Base-by-base conservation (phyloP, 73 alveolate species). In the Symbiodinium pilosum region DNA sequence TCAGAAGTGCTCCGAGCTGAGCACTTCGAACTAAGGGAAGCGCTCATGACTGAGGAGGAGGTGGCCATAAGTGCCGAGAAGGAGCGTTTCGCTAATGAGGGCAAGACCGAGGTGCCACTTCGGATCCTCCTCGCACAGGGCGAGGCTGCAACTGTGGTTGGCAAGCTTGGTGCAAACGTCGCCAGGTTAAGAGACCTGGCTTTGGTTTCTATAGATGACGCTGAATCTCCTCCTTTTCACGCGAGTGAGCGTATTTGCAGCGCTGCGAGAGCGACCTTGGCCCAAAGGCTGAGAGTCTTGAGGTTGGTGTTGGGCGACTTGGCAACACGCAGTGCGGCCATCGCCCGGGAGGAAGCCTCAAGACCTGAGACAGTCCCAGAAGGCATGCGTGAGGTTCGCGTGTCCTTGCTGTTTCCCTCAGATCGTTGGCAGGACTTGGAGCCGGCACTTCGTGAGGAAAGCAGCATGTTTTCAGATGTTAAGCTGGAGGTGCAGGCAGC, bases 241-340 rank as follows among this genome's bases (percentile, higher is more conserved):
- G 69, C 83, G 38, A 41, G 75, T 16, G 95, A 89, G 87, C 86
- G 95, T 21, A 68, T 68, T 36, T 89, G 95, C 84, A 56, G 85
- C 9, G 95, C 86, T 6, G 87, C 95, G 71, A 68, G 44, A 73
- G 95, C 95, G 2, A 89, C 87, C 36, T 41, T 89, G 75, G 95
- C 87, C 7, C 95, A 89, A 42, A 68, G 95, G 42, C 86, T 89
- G 36, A 84, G 95, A 6, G 94, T 84, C n/a, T 69, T 91, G 54
- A n/a, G 97, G 38, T 52, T 91, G 73, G 56, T 91, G 51, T 26
- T 91, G 81, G 97, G 97, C 7, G 97, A 91, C 68, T 32, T 91
- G 89, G 97, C 97, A 32, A 91, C 97, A 43, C 97, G 97, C 77
- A 91, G 81, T 69, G 97, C 97, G 6, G 97, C 97, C 59, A 91